phyloP scores from a whole-genome alignment of 768 basidiomycete genomes.

The Boletus rex-veris region DNA sequence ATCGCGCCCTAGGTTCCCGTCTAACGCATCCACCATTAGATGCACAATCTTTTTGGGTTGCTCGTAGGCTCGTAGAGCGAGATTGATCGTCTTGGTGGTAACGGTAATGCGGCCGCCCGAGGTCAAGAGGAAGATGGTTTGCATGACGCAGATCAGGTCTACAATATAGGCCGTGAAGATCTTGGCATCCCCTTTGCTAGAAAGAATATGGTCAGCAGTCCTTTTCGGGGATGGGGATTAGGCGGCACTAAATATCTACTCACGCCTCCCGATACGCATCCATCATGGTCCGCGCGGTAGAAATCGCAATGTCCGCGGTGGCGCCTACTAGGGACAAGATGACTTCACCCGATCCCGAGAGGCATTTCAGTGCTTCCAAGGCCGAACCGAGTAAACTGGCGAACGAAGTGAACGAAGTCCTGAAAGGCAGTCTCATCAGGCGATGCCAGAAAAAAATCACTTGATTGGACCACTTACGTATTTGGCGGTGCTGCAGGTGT shows the following conservation, averaged over 20 bases:
- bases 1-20: constrained; percentile 2
- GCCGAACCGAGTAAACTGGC: background rate
- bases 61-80: constrained; percentile 1
- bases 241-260: background rate
- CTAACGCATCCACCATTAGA: background rate
- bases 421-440: background rate
- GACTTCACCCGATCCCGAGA: background rate
- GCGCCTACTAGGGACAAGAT: background rate
- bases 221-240: background rate
- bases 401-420: background rate
- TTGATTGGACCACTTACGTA: background rate
- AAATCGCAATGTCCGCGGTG: background rate
- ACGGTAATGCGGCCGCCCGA: background rate
- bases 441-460: background rate
- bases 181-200: constrained; percentile 8
- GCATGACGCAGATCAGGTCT: constrained; percentile 15
- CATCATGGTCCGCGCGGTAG: background rate
- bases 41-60: background rate
- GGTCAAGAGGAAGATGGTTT: constrained; percentile 4
- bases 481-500: background rate
- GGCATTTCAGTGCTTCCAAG: background rate
- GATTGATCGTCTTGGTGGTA: background rate
- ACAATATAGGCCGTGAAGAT: constrained; percentile 13
- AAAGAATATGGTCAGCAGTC: background rate
- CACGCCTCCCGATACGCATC: constrained; percentile 7